Evolutionary conservation across 805 yeast species (phyloP).

Genomic region (Teunomyces stri): DNA sequence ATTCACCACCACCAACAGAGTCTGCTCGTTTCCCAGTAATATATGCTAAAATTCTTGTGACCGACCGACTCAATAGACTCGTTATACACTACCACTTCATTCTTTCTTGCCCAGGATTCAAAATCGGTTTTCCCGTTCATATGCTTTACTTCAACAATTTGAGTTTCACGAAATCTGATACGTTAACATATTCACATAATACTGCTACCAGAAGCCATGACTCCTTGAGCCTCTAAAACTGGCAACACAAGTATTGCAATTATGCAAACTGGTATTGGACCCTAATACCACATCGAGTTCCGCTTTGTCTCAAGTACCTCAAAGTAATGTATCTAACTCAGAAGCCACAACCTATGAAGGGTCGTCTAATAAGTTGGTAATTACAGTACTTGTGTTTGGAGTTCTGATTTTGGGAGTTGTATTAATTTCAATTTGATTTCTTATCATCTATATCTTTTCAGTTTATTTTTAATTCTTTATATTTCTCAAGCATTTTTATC

Average conservation of each 20-base stretch:
- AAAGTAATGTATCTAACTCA: conserved; percentile 4
- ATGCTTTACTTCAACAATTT: conserved; percentile 11
- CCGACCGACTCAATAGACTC: conserved; percentile 12
- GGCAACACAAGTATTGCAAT: conserved; percentile 8
- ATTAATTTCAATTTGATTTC: not conserved
- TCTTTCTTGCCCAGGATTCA: conserved; percentile 5
- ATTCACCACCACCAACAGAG: conserved; percentile 13
- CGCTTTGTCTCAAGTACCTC: not conserved
- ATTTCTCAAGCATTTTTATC: too few species aligned
- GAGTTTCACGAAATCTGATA: conserved; percentile 10
- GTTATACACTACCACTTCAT: conserved; percentile 7
- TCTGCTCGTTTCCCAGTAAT: conserved; percentile 13
- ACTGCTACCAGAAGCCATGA: conserved; percentile 11
- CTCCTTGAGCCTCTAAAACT: conserved; percentile 5
- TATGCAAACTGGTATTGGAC: conserved; percentile 9
- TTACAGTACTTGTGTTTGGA: not conserved
- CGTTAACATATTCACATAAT: conserved; percentile 14
- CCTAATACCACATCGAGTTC: not conserved
- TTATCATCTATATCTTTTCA: too few species aligned
- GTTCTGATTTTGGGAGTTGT: not conserved
- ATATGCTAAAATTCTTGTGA: conserved; percentile 20
- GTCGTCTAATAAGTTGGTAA: not conserved
- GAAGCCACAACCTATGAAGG: conserved; percentile 9
- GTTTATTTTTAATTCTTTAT: too few species aligned
- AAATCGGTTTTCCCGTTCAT: not conserved